These are phyloP conservation scores for Erodium texanum DNA, from an alignment of 441 rosid species.

Conservation along the genomic window DNA sequence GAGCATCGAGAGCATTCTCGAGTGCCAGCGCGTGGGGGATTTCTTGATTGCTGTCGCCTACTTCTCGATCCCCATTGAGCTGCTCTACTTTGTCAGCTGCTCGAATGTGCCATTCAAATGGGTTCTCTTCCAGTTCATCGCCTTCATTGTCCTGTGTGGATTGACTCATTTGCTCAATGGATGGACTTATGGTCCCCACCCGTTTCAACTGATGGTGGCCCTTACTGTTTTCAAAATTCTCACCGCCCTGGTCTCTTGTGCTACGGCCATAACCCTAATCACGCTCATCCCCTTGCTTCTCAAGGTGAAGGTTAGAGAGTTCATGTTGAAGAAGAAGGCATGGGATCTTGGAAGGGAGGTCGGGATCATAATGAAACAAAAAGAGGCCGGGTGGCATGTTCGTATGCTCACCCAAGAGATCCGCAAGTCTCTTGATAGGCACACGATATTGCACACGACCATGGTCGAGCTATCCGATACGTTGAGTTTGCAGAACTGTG, in stretches of 20 bases:
- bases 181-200: slow-evolving; percentile 76
- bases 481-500: slow-evolving; percentile 72
- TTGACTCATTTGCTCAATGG: slow-evolving; percentile 94
- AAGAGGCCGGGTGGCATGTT: slow-evolving; percentile 72
- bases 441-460: slow-evolving; percentile 70
- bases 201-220: slow-evolving; percentile 78
- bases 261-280: slow-evolving; percentile 83
- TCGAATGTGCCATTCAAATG: slow-evolving; percentile 92
- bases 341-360: slow-evolving; percentile 88
- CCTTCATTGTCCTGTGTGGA: slow-evolving; percentile 95
- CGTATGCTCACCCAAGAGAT: slow-evolving; percentile 97
- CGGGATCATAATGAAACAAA: slow-evolving; percentile 79
- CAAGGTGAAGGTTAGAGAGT: slow-evolving; percentile 85
- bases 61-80: slow-evolving; percentile 85
- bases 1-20: slow-evolving; percentile 71
- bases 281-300: slow-evolving; percentile 85
- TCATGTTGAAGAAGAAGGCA: slow-evolving; percentile 83
- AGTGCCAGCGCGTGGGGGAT: slow-evolving; percentile 74
- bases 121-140: slow-evolving; percentile 86
- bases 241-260: slow-evolving; percentile 89
- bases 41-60: slow-evolving; percentile 95
- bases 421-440: slow-evolving; percentile 82
- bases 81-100: slow-evolving; percentile 93
- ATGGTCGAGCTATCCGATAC: slow-evolving; percentile 89
- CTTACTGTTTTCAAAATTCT: slow-evolving; percentile 82